Evolutionary conservation across 2,329 filamentous ascomycete species (phyloP), one percentile per base, ranked within the genome.

Genomic region (Nothophaeocryptopus gaeumannii): DNA sequence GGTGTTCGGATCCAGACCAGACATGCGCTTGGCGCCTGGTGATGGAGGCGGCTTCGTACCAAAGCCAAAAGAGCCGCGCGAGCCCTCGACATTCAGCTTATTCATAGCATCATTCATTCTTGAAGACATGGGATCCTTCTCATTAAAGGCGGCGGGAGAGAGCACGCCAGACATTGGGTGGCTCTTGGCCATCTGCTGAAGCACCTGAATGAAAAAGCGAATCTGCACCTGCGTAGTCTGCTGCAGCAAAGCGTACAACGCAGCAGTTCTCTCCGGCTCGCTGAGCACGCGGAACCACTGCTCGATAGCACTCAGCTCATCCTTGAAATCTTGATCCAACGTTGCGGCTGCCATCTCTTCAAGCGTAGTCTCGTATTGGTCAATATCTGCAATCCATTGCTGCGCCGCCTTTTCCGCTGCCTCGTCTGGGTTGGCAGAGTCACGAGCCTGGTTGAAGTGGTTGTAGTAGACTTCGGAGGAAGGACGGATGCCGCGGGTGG

Each of bases 141-240:
- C 93, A 45, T 79, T 79, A 70, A 97, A 96, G 67, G 90, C 95
- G 47, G 93, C 87, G 29, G 93, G 93, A 26, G 93, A 97, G 45
- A 99, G 73, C 33, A 99, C 86, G 45, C 92, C 89, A 32, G 92
- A 95, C 88, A 97, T 95, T 26, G 93, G 93, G 70, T 97, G 91
- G 65, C 85, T 95, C 75, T 96, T 96, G 58, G 91, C 91, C 93
- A 97, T 99, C 71, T 99, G 93, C 76, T 97, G 91, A 62, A 99
- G 78, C 39, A 99, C 90, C 73, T 97, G 92, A 61, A 97, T 97
- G 74, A 99, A 99, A 78, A 99, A 99, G 47, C 93, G 85, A 67
- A 97, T 96, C 75, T 99, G 93, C 54, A 99, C 92, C 73, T 97
- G 93, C 4, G 93, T 99, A 5, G 93, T 97, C 78, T 99, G 93